Percentiles rank a stretch among this genome's conserved stretches.
These are phyloP conservation scores for Pelargonium australe DNA, from an alignment of 441 rosid species.

Conservation along the genomic window DNA sequence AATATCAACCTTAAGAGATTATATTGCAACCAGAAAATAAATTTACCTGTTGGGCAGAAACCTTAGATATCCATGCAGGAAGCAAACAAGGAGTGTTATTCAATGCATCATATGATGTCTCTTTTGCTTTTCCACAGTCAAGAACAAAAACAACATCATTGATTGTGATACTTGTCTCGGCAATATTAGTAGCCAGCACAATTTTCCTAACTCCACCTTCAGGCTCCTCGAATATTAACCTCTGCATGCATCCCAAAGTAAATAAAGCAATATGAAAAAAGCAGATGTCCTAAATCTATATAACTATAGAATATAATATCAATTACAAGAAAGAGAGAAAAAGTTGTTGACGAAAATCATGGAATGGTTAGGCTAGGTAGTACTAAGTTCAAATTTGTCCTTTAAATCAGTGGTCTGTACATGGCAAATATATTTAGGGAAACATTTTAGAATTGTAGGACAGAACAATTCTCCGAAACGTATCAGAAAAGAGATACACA, in stretches of 20 bases:
- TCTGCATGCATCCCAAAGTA: conserved; percentile 42
- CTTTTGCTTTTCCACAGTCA: conserved; percentile 99
- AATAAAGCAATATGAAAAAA: conserved; percentile 13
- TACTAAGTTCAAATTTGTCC: background rate
- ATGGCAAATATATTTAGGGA: background rate
- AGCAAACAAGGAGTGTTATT: conserved; percentile 97
- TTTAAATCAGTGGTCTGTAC: background rate
- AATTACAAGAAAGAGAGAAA: conserved; percentile 3
- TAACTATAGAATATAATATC: background rate
- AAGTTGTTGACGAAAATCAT: background rate
- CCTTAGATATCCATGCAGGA: conserved; percentile 97
- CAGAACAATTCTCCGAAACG: no score
- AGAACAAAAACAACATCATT: conserved; percentile 90
- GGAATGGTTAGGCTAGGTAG: background rate
- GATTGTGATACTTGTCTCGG: conserved; percentile 97
- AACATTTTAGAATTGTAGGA: no score
- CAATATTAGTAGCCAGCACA: conserved; percentile 97
- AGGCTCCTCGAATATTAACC: conserved; percentile 77
- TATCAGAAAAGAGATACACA: background rate
- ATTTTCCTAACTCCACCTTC: conserved; percentile 79
- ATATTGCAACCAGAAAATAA: conserved; percentile 13
- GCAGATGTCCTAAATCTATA: background rate
- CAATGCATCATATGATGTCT: conserved; percentile 95
- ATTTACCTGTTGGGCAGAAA: conserved; percentile 82
- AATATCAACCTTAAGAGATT: background rate